Evolutionary conservation across 2,329 filamentous ascomycete species (phyloP).

Genomic region (Xylaria sp.): DNA sequence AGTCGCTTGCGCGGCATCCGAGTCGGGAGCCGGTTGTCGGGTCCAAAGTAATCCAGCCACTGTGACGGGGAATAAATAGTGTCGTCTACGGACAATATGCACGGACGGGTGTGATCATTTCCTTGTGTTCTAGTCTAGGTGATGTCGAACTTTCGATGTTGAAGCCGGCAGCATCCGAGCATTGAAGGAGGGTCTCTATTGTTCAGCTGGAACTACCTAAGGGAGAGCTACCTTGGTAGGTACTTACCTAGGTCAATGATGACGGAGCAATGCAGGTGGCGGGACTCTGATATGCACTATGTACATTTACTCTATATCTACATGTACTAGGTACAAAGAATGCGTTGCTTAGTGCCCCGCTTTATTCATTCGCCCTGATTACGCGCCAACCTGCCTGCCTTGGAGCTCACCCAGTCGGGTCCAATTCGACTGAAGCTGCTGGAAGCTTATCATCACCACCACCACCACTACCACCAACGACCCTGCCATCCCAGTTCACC

Average conservation of each 20-base stretch:
- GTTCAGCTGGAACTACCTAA: neutral
- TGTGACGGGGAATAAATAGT: slow-evolving; percentile 45
- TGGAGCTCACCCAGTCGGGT: slow-evolving; percentile 37
- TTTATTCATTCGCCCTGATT: slow-evolving; percentile 47
- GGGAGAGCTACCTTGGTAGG: too few species aligned
- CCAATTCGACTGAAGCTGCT: slow-evolving; percentile 22
- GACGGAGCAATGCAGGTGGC: slow-evolving; percentile 17
- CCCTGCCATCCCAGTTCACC: slow-evolving; percentile 7
- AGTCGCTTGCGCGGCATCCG: slow-evolving; percentile 52
- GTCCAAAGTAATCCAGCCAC: slow-evolving; percentile 64
- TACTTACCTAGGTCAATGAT: slow-evolving; percentile 5
- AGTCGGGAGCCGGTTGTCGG: slow-evolving; percentile 51
- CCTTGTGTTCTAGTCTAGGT: neutral
- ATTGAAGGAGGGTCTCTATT: neutral
- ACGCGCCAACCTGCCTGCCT: slow-evolving; percentile 47
- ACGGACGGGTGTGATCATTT: slow-evolving; percentile 15
- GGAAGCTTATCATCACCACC: slow-evolving; percentile 33
- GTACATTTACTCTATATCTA: too few species aligned
- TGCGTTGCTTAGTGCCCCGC: slow-evolving; percentile 24
- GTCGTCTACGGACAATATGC: slow-evolving; percentile 22
- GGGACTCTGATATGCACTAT: slow-evolving; percentile 6
- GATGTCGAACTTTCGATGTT: neutral
- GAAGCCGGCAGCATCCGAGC: neutral
- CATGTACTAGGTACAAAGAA: neutral
- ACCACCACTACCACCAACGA: slow-evolving; percentile 19